A percentile compares a stretch with the other conserved stretches of the same genome.
Evolutionary conservation across 345 rosid genomes (phyloP).

Genomic region (Dimocarpus longan): DNA sequence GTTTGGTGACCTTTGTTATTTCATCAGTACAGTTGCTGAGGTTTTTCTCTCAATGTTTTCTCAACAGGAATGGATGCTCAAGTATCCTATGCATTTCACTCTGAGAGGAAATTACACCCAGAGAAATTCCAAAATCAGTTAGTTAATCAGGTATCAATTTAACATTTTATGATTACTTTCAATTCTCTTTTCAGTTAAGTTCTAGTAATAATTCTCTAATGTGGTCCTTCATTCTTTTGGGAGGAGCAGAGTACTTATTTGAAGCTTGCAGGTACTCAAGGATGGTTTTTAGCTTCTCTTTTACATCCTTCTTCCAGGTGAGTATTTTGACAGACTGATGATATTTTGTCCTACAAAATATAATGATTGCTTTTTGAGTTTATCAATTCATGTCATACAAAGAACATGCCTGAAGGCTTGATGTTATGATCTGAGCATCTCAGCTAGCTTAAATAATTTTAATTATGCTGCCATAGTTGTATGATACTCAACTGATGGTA

Average conservation of each 20-base stretch:
- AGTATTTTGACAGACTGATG: constrained; percentile 23
- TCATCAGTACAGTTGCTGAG: not conserved
- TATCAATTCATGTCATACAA: not conserved
- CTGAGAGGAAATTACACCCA: constrained; percentile 65
- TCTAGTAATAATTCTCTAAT: not conserved
- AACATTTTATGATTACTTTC: constrained; percentile 3
- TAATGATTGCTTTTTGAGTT: not conserved
- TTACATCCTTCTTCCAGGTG: constrained; percentile 58
- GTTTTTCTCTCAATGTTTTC: constrained; percentile 1
- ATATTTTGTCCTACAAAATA: not conserved
- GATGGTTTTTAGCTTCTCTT: constrained; percentile 62
- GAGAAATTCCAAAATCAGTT: constrained; percentile 72
- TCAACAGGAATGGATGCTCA: constrained; percentile 79
- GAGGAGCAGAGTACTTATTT: constrained; percentile 56
- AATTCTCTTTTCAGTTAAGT: constrained; percentile 2
- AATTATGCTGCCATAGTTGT: not conserved
- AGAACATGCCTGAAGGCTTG: constrained; percentile 3
- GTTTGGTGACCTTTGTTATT: not conserved
- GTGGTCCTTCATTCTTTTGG: constrained; percentile 21
- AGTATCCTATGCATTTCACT: constrained; percentile 74
- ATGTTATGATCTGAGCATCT: not conserved
- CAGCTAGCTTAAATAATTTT: not conserved
- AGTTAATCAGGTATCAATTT: constrained; percentile 52
- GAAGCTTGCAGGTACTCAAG: constrained; percentile 73
- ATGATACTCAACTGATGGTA: not conserved